Evolutionary conservation across 345 rosid species (phyloP).

Genomic region (Psidium guajava): DNA sequence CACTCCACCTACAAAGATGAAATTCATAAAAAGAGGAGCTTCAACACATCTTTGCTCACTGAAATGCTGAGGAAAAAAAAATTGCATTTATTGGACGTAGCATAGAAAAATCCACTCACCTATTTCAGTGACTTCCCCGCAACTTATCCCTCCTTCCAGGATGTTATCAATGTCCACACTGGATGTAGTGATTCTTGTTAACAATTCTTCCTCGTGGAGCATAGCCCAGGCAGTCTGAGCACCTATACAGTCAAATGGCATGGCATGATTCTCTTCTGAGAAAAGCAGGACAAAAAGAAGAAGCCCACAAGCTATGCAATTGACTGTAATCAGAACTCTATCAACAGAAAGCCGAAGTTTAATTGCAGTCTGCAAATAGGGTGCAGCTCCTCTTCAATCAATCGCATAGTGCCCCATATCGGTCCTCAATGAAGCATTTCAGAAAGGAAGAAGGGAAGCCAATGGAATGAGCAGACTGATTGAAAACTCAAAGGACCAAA

Average conservation of each 20-base stretch:
- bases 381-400: background rate
- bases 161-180: constrained; percentile 72
- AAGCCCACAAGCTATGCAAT: background rate
- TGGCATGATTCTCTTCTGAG: background rate
- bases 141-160: constrained; percentile 73
- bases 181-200: constrained; percentile 65
- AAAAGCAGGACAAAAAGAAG: background rate
- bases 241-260: constrained; percentile 20
- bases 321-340: background rate
- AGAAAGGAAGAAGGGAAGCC: background rate
- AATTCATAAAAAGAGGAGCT: background rate
- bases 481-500: background rate
- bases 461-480: background rate
- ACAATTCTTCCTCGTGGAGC: constrained; percentile 62
- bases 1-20: constrained; percentile 44
- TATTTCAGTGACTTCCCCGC: constrained; percentile 91
- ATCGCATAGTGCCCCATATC: background rate
- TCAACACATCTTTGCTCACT: background rate
- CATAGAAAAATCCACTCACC: constrained; percentile 24
- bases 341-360: background rate
- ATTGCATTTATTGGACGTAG: background rate
- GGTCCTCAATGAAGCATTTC: background rate
- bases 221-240: constrained; percentile 89
- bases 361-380: background rate
- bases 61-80: background rate